Base-by-base conservation (phyloP, 208 protist genomes). In the Leishmania major region DNA sequence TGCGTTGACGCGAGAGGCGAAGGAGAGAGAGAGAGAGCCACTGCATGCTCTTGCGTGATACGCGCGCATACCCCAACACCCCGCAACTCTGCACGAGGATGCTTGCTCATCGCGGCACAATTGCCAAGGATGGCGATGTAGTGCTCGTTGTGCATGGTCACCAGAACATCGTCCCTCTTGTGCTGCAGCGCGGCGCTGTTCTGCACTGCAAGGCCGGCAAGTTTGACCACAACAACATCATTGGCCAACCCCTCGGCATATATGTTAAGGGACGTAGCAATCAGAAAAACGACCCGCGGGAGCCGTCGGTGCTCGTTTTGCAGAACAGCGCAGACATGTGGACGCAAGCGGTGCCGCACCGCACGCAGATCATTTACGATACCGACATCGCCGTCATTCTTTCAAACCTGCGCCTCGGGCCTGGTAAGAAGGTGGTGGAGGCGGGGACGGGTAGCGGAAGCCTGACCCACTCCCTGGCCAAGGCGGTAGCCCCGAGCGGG, bases 301-400 rank as follows among this genome's bases (percentile, higher is more conserved):
- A 74, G 60, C 74, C 89, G 15, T 86, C 90, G 70, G 73, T 97
- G 31, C 80, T 96, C 43, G 67, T 98, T 10, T 85, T 98, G 59
- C 93, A 95, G 82, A 93, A 91, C 77, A 97, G 89, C 80, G 89
- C 94, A n/a, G 93, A 97, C 72, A 73, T 98, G 81, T 98, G 96
- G 94, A 98, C 96, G 55, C 90, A 94, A 70, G 92, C 93, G 43
- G 92, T 98, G 49, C 92, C 93, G 51, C 94, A 98, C 84, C 93
- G 95, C 71, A 98, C 96, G 45, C 96, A 98, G 77, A 98, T 98
- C 74, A 95, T 98, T 69, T 98, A 98, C 83, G 89, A 92, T 86
- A 97, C 93, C 28, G 96, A 98, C 85, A 98, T 98, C 62, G 94
- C 95, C 31, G 89, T 97, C 22, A 96, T 98, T 70, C 80, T 93